Evolutionary conservation across 1,284 basidiomycete genomes (phyloP).

Genomic region (Vanrija humicola): DNA sequence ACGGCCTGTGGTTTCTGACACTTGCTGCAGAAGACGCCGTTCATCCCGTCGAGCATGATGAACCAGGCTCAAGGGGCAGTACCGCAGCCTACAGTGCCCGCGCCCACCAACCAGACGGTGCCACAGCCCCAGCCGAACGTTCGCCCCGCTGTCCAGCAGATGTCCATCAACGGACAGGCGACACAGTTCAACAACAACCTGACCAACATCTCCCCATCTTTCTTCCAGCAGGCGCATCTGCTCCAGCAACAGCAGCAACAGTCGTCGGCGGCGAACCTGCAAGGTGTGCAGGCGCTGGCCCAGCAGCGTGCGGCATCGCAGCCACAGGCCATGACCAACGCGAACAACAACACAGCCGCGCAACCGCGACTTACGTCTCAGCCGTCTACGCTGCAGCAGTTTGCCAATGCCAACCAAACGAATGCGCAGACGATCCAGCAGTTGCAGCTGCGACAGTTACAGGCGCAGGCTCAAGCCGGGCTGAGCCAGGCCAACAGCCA

Average conservation of each 20-base stretch:
- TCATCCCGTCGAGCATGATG: background rate
- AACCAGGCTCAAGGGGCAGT: background rate
- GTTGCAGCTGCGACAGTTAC: slow-evolving; percentile 18
- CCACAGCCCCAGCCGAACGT: background rate
- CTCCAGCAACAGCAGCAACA: slow-evolving; percentile 4
- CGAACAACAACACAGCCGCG: background rate
- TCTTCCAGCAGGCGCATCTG: slow-evolving; percentile 7
- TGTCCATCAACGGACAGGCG: background rate
- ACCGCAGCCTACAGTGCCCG: no score
- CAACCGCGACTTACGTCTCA: slow-evolving; percentile 4
- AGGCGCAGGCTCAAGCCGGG: slow-evolving; percentile 8
- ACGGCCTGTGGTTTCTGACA: background rate
- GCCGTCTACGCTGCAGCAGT: slow-evolving; percentile 17
- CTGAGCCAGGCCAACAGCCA: background rate
- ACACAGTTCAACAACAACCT: slow-evolving; percentile 1
- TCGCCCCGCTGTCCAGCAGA: background rate
- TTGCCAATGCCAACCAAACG: slow-evolving; percentile 15
- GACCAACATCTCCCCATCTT: slow-evolving; percentile 4
- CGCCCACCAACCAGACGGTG: no score
- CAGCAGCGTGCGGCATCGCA: slow-evolving; percentile 6
- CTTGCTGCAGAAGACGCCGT: background rate
- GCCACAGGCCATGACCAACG: background rate
- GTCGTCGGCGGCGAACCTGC: background rate
- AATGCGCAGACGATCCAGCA: slow-evolving; percentile 18
- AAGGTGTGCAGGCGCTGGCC: background rate